Conservation (phyloP, 2,329 filamentous ascomycete genomes). For the Colletotrichum simmondsii region DNA sequence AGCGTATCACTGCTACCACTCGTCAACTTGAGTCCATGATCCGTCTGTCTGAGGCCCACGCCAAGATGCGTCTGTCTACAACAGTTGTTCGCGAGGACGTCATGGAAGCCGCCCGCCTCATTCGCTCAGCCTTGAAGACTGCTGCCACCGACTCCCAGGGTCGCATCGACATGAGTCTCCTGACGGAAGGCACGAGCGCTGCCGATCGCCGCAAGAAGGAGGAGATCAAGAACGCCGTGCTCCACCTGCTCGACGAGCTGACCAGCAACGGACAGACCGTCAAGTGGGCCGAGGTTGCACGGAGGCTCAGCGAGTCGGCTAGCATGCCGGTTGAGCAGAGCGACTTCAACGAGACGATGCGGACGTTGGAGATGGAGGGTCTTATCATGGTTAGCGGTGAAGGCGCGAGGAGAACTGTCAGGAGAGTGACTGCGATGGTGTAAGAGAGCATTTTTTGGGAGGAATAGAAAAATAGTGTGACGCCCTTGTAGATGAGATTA, state of each 20-base stretch:
- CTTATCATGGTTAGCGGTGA: conserved; percentile 84
- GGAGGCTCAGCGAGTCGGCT: conserved; percentile 76
- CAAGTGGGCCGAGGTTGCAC: conserved; percentile 81
- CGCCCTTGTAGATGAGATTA: conserved; percentile 15
- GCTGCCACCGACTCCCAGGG: conserved; percentile 95
- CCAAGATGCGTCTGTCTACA: conserved; percentile 90
- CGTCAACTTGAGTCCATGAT: conserved; percentile 99
- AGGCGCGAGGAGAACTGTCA: conserved; percentile 82
- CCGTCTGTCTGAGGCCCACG: conserved; percentile 93
- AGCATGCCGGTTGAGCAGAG: conserved; percentile 77
- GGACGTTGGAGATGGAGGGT: conserved; percentile 86
- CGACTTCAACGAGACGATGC: conserved; percentile 87
- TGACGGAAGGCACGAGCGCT: conserved; percentile 93
- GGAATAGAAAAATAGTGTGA: not conserved
- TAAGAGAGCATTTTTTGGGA: conserved; percentile 19
- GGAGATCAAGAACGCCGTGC: conserved; percentile 84
- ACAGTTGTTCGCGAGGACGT: conserved; percentile 87
- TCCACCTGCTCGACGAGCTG: conserved; percentile 84
- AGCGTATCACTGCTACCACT: conserved; percentile 97
- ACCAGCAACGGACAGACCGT: conserved; percentile 74
- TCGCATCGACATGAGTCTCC: conserved; percentile 94
- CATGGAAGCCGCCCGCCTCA: conserved; percentile 88
- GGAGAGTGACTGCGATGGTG: conserved; percentile 72
- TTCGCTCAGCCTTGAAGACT: conserved; percentile 94
- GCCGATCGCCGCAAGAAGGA: conserved; percentile 85